Conservation (phyloP, 169 alveolate species). For the Eimeria falciformis region DNA sequence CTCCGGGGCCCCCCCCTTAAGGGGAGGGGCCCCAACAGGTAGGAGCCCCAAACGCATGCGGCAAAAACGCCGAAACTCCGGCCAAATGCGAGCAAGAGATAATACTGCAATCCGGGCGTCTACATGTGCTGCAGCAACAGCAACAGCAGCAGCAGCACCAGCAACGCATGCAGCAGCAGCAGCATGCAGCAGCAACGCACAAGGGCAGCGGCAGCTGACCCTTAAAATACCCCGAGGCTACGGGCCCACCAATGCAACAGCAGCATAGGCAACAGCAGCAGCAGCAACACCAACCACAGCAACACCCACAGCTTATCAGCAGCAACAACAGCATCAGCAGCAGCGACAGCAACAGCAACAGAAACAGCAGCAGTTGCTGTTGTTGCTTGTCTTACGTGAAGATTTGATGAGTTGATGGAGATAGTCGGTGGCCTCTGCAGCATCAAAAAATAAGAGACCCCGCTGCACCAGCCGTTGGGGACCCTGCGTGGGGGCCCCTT, state of each 20-base stretch:
- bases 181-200: not conserved
- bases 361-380: constrained; percentile 19
- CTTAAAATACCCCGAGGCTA: not conserved
- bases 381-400: not conserved
- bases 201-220: not conserved
- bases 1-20: constrained; percentile 20
- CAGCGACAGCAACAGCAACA: constrained; percentile 12
- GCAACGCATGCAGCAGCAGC: constrained; percentile 20
- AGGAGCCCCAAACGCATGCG: not conserved
- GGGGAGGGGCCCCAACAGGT: constrained; percentile 10
- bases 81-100: constrained; percentile 22
- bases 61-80: not conserved
- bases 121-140: constrained; percentile 31
- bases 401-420: not conserved
- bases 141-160: constrained; percentile 39
- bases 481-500: not conserved
- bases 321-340: not conserved
- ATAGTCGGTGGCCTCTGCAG: not conserved
- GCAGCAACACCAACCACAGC: constrained; percentile 12
- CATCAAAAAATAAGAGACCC: constrained; percentile 11
- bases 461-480: not conserved
- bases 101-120: constrained; percentile 13
- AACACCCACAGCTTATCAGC: not conserved
- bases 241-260: not conserved
- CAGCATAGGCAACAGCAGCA: not conserved